These are phyloP conservation scores for Hylodesmum podocarpum DNA, from an alignment of 306 rosid species.

Conservation along the genomic window DNA sequence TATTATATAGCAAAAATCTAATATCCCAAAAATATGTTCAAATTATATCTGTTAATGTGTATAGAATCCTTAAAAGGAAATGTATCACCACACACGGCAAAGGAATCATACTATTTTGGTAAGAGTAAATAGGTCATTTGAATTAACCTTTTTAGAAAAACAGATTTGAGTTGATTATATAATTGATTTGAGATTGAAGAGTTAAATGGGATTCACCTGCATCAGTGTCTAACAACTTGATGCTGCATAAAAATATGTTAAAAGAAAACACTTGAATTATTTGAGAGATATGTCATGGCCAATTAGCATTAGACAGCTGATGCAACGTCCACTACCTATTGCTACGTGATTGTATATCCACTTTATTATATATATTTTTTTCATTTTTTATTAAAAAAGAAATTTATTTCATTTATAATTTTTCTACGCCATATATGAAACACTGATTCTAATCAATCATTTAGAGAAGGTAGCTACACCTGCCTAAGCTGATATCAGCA, in stretches of 20 bases:
- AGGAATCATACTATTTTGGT: neutral
- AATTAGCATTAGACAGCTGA: conserved; percentile 33
- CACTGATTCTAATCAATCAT: neutral
- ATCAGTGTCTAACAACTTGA: neutral
- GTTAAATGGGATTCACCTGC: neutral
- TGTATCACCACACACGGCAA: neutral
- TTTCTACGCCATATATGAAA: neutral
- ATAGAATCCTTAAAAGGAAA: neutral
- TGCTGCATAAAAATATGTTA: neutral
- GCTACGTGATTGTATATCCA: conserved; percentile 43
- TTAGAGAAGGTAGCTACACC: neutral
- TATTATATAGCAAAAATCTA: too few species aligned
- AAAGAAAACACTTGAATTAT: neutral
- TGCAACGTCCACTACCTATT: conserved; percentile 37
- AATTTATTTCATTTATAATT: neutral
- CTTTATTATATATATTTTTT: conserved; percentile 16
- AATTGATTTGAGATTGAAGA: neutral
- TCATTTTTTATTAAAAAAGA: too few species aligned
- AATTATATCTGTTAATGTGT: neutral
- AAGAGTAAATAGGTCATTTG: neutral
- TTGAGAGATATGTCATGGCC: neutral
- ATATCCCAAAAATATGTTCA: neutral
- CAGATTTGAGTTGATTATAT: neutral
- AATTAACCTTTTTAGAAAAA: neutral
- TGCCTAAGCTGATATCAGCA: conserved; percentile 22